phyloP scores from a whole-genome alignment of 139 green algal species.

The Mesotaenium endlicherianum region DNA sequence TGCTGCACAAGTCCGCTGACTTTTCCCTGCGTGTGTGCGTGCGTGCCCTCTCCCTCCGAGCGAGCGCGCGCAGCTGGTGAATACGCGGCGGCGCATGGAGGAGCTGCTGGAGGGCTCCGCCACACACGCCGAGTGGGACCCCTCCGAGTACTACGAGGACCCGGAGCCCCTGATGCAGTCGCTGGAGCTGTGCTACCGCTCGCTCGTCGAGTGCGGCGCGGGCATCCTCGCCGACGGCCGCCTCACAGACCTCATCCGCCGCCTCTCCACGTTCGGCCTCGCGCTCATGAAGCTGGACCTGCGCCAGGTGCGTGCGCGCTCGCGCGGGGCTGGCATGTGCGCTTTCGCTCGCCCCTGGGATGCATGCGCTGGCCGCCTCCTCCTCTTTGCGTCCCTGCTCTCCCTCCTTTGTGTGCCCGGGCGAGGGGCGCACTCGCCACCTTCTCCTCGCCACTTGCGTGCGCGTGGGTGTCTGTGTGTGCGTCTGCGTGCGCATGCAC shows the following conservation, averaged over 20 bases:
- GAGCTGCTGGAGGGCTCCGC: slow-evolving; percentile 23
- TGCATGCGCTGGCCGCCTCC: too few relatives aligned
- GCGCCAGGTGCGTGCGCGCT: slow-evolving; percentile 63
- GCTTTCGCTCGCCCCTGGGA: too few relatives aligned
- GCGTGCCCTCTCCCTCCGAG: neutral
- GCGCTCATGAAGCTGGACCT: slow-evolving; percentile 94
- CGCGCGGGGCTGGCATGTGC: too few relatives aligned
- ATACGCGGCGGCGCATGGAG: slow-evolving; percentile 45
- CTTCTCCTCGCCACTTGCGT: too few relatives aligned
- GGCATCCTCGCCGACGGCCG: slow-evolving; percentile 83
- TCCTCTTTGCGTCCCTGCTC: too few relatives aligned
- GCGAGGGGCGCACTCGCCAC: too few relatives aligned
- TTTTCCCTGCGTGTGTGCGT: too few relatives aligned
- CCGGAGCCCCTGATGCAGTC: slow-evolving; percentile 63
- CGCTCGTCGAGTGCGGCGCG: slow-evolving; percentile 61
- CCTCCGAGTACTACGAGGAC: slow-evolving; percentile 31
- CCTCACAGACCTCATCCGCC: slow-evolving; percentile 82
- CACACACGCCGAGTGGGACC: neutral
- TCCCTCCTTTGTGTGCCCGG: too few relatives aligned
- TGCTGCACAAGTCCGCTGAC: too few relatives aligned
- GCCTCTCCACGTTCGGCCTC: slow-evolving; percentile 65
- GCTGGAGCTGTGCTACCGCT: slow-evolving; percentile 61
- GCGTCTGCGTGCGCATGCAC: too few relatives aligned
- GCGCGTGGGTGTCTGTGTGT: too few relatives aligned
- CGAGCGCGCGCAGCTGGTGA: slow-evolving; percentile 26